Evolutionary conservation across 2,329 filamentous ascomycete species (phyloP), one percentile per base, ranked within the genome.

Genomic region (Phialocephala sp.): DNA sequence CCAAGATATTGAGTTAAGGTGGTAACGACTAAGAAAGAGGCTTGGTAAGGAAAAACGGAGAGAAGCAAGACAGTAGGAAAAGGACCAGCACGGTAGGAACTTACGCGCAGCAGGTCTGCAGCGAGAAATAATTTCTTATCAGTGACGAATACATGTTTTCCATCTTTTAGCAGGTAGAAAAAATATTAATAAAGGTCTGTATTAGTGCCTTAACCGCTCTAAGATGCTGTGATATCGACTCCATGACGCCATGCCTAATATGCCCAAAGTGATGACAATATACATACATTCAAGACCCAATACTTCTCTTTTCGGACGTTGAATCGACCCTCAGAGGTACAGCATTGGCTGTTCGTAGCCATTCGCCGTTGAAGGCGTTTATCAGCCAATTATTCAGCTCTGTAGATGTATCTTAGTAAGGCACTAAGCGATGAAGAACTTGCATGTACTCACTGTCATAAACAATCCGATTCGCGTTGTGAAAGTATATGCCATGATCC

Each of bases 351-450:
- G 75, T 77, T 37, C 72, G 81, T 59, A 94, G 82, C 93, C 94
- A 98, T 78, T 97, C 93, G 60, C 95, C 95, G 72, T 98, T 98
- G 77, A 99, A 99, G 1, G 95, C 95, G 76, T 97, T 98, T 76
- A 97, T 86, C 62, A 99, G 87, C 94, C 94, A 99, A 76, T 92
- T 94, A 65, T 84, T 89, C 37, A 97, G 78, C 80, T 93, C 91
- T 93, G 67, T 35, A 35, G 24, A 1, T n/a, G 27, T 6, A 32
- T 22, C 75, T 81, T 69, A 83, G 79, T 63, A 47, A 63, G 32
- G 63, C 8, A 12, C 12, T 54, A 50, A 0, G 45, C 59, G 54
- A 58, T 27, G 52, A 14, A 39, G 20, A 50, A 47, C n/a, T 20
- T 62, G 27, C 27, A 32, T 3, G 5, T 37, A 87, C 93, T 85